Conservation (phyloP, 257 asterid genomes). For the Primulina tabacum region DNA sequence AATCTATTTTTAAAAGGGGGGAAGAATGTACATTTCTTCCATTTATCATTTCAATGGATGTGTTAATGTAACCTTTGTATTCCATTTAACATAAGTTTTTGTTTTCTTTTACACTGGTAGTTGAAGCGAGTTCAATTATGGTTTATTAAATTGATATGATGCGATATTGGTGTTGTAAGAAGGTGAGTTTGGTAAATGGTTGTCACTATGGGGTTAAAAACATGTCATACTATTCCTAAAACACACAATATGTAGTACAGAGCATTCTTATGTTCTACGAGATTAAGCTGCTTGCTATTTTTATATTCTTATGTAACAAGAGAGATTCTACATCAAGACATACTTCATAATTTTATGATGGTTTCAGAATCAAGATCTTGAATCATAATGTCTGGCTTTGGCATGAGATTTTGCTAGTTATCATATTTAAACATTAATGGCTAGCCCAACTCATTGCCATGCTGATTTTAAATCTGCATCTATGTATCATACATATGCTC, state of each 20-base stretch:
- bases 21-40: background rate
- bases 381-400: background rate
- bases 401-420: background rate
- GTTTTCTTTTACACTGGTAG: slow-evolving; percentile 1
- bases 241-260: background rate
- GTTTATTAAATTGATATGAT: background rate
- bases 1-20: background rate
- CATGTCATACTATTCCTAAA: background rate
- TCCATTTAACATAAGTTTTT: background rate
- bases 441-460: slow-evolving; percentile 1
- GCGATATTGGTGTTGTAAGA: slow-evolving; percentile 5
- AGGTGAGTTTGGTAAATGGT: background rate
- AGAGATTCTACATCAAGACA: background rate
- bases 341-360: slow-evolving; percentile 1
- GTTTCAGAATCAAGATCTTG: slow-evolving; percentile 2
- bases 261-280: background rate
- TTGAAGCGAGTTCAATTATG: background rate
- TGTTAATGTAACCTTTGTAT: background rate
- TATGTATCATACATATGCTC: slow-evolving; percentile 10
- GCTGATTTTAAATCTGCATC: slow-evolving; percentile 6
- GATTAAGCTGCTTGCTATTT: background rate
- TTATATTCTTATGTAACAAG: background rate
- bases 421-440: background rate
- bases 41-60: background rate
- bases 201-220: background rate